These are phyloP conservation scores for Ganoderma resinaceum DNA, from an alignment of 1,284 basidiomycete species.

Conservation along the genomic window DNA sequence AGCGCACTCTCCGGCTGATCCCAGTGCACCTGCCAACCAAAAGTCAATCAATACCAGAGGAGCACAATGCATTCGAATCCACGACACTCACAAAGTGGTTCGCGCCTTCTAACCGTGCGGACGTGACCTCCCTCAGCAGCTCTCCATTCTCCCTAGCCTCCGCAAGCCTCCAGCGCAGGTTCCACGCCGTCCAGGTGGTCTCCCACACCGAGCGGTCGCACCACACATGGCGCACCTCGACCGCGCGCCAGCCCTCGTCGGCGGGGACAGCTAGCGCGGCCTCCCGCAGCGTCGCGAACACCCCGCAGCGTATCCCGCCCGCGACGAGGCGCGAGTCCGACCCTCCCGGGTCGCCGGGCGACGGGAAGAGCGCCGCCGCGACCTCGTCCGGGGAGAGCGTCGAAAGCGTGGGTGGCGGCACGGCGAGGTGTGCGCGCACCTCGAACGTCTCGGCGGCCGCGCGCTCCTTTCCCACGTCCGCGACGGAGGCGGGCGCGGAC, in stretches of 20 bases:
- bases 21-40: constrained; percentile 31
- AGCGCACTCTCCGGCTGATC: constrained; percentile 32
- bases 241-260: constrained; percentile 6
- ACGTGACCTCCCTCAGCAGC: constrained; percentile 17
- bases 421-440: constrained; percentile 16
- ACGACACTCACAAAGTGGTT: constrained; percentile 33
- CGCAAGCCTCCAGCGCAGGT: background rate
- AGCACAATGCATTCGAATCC: too few species aligned
- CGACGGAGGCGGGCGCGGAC: background rate
- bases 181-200: constrained; percentile 18
- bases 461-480: background rate
- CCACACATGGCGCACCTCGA: constrained; percentile 19
- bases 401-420: constrained; percentile 27
- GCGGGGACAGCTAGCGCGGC: constrained; percentile 19
- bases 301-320: constrained; percentile 23
- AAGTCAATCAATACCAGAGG: background rate
- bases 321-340: constrained; percentile 28
- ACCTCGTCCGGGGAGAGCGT: constrained; percentile 27
- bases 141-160: constrained; percentile 7
- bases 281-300: constrained; percentile 20
- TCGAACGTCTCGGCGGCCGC: constrained; percentile 19
- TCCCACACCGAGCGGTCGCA: constrained; percentile 28
- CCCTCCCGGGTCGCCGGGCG: constrained; percentile 29
- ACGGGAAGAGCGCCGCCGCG: constrained; percentile 14
- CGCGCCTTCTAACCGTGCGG: constrained; percentile 16